Conservation (phyloP, 2,329 filamentous ascomycete species). For the Fusarium foetens region DNA sequence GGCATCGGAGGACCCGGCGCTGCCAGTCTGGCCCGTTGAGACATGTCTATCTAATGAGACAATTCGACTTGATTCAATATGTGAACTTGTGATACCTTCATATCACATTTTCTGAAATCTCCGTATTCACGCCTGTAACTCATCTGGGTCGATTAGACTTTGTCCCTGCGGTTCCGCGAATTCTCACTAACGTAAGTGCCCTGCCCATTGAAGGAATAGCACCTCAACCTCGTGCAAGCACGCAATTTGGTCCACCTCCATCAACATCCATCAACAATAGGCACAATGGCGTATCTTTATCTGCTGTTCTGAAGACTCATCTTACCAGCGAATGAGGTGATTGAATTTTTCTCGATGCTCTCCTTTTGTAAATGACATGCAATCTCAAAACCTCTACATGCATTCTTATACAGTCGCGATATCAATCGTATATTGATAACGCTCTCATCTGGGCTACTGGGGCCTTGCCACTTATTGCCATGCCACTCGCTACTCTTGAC, state of each 20-base stretch:
- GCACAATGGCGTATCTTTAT: constrained; percentile 23
- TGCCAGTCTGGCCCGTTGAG: not conserved
- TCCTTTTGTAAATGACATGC: not conserved
- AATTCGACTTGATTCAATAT: not conserved
- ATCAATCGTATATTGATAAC: not conserved
- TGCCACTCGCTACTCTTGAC: constrained; percentile 17
- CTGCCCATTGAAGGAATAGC: not conserved
- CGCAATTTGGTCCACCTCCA: constrained; percentile 42
- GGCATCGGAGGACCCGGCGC: constrained; percentile 31
- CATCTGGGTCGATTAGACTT: not conserved
- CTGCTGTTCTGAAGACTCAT: constrained; percentile 3
- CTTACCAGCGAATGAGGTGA: constrained; percentile 4
- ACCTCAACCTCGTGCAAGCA: constrained; percentile 32
- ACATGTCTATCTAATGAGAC: not conserved
- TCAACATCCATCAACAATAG: constrained; percentile 22
- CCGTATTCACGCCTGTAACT: not conserved
- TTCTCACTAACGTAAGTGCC: constrained; percentile 8
- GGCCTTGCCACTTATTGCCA: constrained; percentile 1
- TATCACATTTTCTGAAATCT: not conserved
- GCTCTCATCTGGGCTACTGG: not conserved
- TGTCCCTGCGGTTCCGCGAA: not conserved
- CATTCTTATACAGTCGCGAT: not conserved
- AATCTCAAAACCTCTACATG: not conserved
- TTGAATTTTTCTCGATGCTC: not conserved
- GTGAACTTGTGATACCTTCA: not conserved